A percentile compares a stretch with the other conserved stretches of the same genome.
phyloP scores from a whole-genome alignment of 106 monocot species.

The Dioscorea dumetorum region DNA sequence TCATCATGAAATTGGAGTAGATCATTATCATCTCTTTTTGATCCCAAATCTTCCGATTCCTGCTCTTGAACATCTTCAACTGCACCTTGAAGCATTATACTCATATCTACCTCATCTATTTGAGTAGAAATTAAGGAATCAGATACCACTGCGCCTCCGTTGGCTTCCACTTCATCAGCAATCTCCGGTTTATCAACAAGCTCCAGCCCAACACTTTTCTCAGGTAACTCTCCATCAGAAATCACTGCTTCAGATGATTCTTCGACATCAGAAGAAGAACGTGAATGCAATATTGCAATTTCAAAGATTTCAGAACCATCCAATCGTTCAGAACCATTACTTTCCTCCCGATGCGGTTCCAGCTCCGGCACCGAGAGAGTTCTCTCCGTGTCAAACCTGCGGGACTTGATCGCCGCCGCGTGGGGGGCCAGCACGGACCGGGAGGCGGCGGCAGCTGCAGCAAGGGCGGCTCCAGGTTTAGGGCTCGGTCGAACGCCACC shows the following conservation, averaged over 20 bases:
- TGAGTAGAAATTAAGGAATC: no score
- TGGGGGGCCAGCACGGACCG: constrained; percentile 65
- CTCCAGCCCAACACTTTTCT: background rate
- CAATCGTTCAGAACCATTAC: constrained; percentile 1
- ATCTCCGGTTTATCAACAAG: background rate
- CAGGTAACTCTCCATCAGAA: background rate
- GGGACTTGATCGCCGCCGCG: constrained; percentile 65
- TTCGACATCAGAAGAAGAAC: constrained; percentile 12
- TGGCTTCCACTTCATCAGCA: background rate
- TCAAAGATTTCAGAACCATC: constrained; percentile 9
- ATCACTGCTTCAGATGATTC: constrained; percentile 8
- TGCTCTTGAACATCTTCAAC: background rate
- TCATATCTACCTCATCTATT: constrained; percentile 12
- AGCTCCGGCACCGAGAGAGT: constrained; percentile 7
- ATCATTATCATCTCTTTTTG: constrained; percentile 11
- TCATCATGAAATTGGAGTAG: constrained; percentile 9
- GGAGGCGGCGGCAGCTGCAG: constrained; percentile 85
- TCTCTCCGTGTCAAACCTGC: constrained; percentile 27
- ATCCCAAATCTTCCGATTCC: background rate
- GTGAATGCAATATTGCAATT: background rate
- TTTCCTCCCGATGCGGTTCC: background rate
- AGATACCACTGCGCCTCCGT: no score
- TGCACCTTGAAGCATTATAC: background rate
- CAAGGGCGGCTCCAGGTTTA: constrained; percentile 83
- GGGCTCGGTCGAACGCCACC: constrained; percentile 50